Conservation (phyloP, 164 flowering plant species). For the Houttuynia cordata region DNA sequence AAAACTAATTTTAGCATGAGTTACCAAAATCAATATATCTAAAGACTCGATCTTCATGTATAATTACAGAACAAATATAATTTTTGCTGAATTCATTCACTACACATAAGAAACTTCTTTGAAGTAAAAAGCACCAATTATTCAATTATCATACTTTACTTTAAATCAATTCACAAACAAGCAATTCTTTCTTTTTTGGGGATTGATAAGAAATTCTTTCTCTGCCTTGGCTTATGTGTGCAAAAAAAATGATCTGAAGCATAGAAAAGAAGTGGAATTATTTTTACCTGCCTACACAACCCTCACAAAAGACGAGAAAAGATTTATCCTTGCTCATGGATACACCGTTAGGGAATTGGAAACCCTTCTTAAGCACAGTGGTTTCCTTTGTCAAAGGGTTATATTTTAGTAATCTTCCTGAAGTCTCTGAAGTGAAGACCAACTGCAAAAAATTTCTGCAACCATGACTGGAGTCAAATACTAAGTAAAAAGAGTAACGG, state of each 20-base stretch:
- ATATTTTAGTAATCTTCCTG: constrained; percentile 80
- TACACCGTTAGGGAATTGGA: constrained; percentile 78
- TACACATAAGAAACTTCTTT: no score
- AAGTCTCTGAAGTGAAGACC: constrained; percentile 63
- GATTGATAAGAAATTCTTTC: no score
- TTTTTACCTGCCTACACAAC: constrained; percentile 44
- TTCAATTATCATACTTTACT: no score
- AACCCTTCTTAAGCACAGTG: constrained; percentile 43
- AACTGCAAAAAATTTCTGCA: constrained; percentile 77
- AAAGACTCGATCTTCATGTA: no score
- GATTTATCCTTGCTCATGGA: constrained; percentile 77
- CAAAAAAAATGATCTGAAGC: background rate
- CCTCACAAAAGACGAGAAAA: constrained; percentile 64
- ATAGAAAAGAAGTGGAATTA: background rate
- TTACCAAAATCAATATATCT: no score
- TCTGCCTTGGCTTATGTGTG: background rate
- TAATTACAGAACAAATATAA: no score
- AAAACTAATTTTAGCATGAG: no score
- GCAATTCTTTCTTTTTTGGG: no score
- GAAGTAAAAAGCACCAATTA: no score
- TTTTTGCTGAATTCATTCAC: no score
- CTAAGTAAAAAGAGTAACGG: background rate
- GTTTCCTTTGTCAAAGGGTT: constrained; percentile 56
- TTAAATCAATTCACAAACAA: no score
- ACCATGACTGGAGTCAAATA: background rate